These are phyloP conservation scores for Stephanodiscus minutulus DNA, from an alignment of 108 stramenopile genomes.

Conservation along the genomic window DNA sequence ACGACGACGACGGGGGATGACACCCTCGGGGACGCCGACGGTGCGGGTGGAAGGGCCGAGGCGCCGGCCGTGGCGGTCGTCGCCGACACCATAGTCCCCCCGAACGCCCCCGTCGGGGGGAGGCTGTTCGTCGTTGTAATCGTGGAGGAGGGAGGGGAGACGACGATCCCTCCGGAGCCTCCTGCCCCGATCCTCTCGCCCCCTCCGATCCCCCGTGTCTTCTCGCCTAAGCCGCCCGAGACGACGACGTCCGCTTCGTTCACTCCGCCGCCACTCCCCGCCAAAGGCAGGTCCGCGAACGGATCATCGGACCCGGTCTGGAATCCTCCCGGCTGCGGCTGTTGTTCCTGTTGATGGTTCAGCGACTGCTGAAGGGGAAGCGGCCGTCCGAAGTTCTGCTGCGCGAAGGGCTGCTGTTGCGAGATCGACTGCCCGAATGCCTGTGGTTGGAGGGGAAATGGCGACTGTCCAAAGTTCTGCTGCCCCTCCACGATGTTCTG, in stretches of 20 bases:
- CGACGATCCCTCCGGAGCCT: not conserved
- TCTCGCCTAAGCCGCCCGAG: not conserved
- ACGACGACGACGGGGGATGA: not conserved
- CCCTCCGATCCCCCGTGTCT: not conserved
- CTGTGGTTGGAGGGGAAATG: slow-evolving; percentile 16
- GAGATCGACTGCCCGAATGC: slow-evolving; percentile 12
- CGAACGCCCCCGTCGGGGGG: no score
- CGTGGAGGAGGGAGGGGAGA: no score
- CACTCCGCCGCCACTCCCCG: slow-evolving; percentile 47
- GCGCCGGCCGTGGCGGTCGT: not conserved
- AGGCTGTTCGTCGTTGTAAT: no score
- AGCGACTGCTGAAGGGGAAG: no score
- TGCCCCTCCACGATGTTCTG: no score
- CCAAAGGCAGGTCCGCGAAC: slow-evolving; percentile 60
- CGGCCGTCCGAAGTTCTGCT: not conserved
- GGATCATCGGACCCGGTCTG: slow-evolving; percentile 68
- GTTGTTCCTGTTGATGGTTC: slow-evolving; percentile 15
- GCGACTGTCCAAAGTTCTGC: not conserved
- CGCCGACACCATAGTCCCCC: no score
- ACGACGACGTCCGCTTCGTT: not conserved
- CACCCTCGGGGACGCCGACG: slow-evolving; percentile 21
- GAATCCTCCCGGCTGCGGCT: slow-evolving; percentile 45
- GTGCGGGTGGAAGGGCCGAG: not conserved
- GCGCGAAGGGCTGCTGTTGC: not conserved
- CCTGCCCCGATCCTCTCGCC: not conserved